These are phyloP conservation scores for Nicotiana tomentosiformis DNA, from an alignment of 257 asterid species.

Conservation along the genomic window DNA sequence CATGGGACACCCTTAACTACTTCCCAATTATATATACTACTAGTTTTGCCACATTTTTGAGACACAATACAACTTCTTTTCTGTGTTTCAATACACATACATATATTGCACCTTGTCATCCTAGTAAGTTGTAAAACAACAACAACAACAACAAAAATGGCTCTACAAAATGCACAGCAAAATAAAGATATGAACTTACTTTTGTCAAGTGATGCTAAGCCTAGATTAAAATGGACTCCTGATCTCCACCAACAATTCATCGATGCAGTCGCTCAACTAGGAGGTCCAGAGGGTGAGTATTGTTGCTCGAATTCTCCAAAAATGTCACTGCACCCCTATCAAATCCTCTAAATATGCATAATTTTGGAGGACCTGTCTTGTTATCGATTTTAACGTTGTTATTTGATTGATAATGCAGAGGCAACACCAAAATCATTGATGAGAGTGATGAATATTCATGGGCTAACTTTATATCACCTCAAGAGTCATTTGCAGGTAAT, in stretches of 20 bases:
- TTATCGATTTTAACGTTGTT: not conserved
- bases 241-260: slow-evolving; percentile 69
- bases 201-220: slow-evolving; percentile 83
- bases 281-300: slow-evolving; percentile 82
- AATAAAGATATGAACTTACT: slow-evolving; percentile 50
- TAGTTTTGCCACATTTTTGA: slow-evolving; percentile 29
- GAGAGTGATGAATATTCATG: slow-evolving; percentile 87
- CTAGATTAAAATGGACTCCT: slow-evolving; percentile 88
- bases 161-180: slow-evolving; percentile 39
- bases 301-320: not conserved
- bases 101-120: slow-evolving; percentile 6
- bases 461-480: slow-evolving; percentile 88
- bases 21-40: slow-evolving; percentile 57
- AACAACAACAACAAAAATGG: slow-evolving; percentile 31
- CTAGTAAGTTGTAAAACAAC: not conserved
- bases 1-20: slow-evolving; percentile 43
- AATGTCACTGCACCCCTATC: not conserved
- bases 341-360: not conserved
- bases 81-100: slow-evolving; percentile 9
- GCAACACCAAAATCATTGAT: slow-evolving; percentile 95
- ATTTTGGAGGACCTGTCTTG: not conserved
- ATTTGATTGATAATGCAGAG: slow-evolving; percentile 46
- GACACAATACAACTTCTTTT: slow-evolving; percentile 23
- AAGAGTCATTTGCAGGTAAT: slow-evolving; percentile 92
- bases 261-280: slow-evolving; percentile 68